phyloP scores from a whole-genome alignment of 306 rosid species.

The Benincasa hispida region DNA sequence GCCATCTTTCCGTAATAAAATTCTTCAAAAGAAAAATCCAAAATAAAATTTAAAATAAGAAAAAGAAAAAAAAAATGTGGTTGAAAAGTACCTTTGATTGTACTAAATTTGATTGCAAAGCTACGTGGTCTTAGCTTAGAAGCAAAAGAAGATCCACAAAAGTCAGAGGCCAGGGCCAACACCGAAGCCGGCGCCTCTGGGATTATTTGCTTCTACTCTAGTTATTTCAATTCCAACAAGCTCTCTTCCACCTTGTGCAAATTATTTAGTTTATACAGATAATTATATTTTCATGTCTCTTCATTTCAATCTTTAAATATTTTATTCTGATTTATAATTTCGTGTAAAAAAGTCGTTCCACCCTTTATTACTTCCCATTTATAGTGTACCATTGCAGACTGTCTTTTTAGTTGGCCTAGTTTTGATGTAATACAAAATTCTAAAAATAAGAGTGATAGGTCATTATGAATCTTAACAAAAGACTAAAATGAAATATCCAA shows the following conservation, averaged over 20 bases:
- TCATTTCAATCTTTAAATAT: neutral
- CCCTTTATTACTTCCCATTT: too few relatives aligned
- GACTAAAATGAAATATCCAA: too few relatives aligned
- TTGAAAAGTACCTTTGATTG: neutral
- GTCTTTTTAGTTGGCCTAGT: too few relatives aligned
- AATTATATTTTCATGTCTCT: too few relatives aligned
- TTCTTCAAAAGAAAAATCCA: too few relatives aligned
- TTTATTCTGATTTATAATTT: too few relatives aligned
- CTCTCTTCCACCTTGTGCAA: neutral
- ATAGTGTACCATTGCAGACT: too few relatives aligned
- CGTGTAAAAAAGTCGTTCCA: too few relatives aligned
- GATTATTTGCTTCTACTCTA: neutral
- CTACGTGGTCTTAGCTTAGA: slow-evolving; percentile 5
- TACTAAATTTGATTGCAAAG: neutral
- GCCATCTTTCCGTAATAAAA: neutral
- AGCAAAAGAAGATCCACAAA: neutral
- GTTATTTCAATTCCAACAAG: neutral
- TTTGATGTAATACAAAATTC: too few relatives aligned
- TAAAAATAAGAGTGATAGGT: too few relatives aligned
- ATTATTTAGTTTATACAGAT: neutral
- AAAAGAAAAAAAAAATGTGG: neutral
- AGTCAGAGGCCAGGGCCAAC: neutral
- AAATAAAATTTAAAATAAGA: neutral
- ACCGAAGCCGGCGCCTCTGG: neutral
- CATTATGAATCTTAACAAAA: too few relatives aligned